Conservation (phyloP, 177 flowering plant species). For the Tripterygium wilfordii region DNA sequence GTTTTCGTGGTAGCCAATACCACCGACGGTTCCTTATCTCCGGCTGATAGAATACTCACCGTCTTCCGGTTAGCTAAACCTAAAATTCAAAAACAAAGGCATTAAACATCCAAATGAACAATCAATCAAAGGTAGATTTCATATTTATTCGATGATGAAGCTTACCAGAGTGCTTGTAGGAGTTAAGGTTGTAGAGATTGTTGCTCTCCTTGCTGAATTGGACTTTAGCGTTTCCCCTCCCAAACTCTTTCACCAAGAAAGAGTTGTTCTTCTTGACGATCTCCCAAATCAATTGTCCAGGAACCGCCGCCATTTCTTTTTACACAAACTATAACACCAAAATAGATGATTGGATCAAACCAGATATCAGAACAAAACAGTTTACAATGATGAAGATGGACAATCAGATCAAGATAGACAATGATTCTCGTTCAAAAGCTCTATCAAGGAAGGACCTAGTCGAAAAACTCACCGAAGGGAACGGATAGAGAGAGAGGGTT, state of each 20-base stretch:
- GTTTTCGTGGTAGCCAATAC: constrained; percentile 81
- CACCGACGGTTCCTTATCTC: constrained; percentile 53
- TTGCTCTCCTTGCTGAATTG: constrained; percentile 73
- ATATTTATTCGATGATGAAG: too few species aligned
- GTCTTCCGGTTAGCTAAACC: constrained; percentile 89
- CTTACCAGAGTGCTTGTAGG: constrained; percentile 77
- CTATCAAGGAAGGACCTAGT: too few species aligned
- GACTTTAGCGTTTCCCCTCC: constrained; percentile 53
- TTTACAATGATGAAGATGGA: too few species aligned
- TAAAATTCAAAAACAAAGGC: too few species aligned
- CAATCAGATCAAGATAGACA: too few species aligned
- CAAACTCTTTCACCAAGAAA: constrained; percentile 80
- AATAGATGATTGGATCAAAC: too few species aligned
- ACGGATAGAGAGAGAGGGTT: too few species aligned
- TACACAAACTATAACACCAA: background rate
- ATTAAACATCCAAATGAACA: too few species aligned
- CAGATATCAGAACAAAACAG: too few species aligned
- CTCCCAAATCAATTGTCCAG: constrained; percentile 85
- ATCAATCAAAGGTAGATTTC: too few species aligned
- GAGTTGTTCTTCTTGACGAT: constrained; percentile 87
- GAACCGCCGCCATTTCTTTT: constrained; percentile 64
- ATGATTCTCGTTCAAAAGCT: too few species aligned
- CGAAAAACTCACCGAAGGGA: too few species aligned
- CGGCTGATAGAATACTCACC: constrained; percentile 70
- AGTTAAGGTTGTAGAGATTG: constrained; percentile 76